Evolutionary conservation across 257 asterid species (phyloP).

Genomic region (Craterostigma plantagineum): DNA sequence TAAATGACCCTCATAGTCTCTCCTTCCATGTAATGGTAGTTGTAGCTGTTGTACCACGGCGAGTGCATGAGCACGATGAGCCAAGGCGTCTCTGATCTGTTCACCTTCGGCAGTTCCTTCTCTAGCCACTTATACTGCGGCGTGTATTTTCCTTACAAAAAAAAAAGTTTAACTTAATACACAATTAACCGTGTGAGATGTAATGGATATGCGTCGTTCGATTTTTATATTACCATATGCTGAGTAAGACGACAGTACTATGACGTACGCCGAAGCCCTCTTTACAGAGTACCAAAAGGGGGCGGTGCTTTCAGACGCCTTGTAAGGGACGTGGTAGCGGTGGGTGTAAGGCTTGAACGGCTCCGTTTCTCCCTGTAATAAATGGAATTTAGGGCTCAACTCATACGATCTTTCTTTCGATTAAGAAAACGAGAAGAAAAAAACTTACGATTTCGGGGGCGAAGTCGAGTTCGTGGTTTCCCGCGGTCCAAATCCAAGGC

Average conservation of each 20-base stretch:
- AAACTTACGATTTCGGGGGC: conserved; percentile 53
- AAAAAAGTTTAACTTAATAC: background rate
- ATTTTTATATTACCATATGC: conserved; percentile 2
- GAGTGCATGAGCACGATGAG: conserved; percentile 52
- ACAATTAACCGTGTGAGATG: no score
- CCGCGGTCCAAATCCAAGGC: conserved; percentile 89
- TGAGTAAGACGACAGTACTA: conserved; percentile 30
- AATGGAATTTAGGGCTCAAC: conserved; percentile 4
- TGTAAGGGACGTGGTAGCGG: conserved; percentile 43
- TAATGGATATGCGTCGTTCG: background rate
- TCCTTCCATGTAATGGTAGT: conserved; percentile 68
- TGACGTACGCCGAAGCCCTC: conserved; percentile 71
- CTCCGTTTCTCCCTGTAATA: conserved; percentile 57
- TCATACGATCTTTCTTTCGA: no score
- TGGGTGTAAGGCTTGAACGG: conserved; percentile 57
- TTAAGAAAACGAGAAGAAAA: conserved; percentile 1
- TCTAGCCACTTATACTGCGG: conserved; percentile 61
- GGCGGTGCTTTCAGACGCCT: conserved; percentile 36
- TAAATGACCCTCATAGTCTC: conserved; percentile 74
- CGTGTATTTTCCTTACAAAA: conserved; percentile 37
- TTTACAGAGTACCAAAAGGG: conserved; percentile 67
- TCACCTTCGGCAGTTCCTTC: conserved; percentile 44
- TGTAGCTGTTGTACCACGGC: conserved; percentile 74
- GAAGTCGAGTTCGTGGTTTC: conserved; percentile 76
- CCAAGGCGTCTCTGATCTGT: conserved; percentile 75